Conservation (phyloP, 2,329 filamentous ascomycete genomes). For the Diaporthe vaccinii region DNA sequence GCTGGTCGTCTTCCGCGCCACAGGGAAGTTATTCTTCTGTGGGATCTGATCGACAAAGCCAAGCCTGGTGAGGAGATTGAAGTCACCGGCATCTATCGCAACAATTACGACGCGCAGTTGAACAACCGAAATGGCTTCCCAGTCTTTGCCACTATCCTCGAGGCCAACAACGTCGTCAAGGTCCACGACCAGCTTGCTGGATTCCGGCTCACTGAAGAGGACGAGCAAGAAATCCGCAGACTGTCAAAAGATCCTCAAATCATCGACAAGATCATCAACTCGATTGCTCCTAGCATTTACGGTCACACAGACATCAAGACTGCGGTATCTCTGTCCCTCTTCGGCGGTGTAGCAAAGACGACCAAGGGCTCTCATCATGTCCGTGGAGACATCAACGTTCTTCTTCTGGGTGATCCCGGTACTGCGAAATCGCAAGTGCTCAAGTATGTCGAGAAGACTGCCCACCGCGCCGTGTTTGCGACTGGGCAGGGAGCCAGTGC, state of each 20-base stretch:
- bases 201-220: conserved; percentile 94
- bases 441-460: conserved; percentile 98
- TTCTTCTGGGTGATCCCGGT: conserved; percentile 95
- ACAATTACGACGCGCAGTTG: conserved; percentile 97
- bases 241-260: conserved; percentile 92
- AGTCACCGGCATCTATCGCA: conserved; percentile 95
- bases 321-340: conserved; percentile 91
- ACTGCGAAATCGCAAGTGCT: conserved; percentile 98
- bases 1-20: conserved; percentile 94
- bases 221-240: conserved; percentile 90
- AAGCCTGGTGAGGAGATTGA: conserved; percentile 99
- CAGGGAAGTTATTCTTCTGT: conserved; percentile 93
- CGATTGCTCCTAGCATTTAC: conserved; percentile 97
- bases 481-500: conserved; percentile 97
- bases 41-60: conserved; percentile 95
- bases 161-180: conserved; percentile 98
- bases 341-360: conserved; percentile 93
- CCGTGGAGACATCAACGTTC: conserved; percentile 97
- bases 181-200: conserved; percentile 97
- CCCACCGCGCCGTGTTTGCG: conserved; percentile 95
- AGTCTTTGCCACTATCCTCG: conserved; percentile 96
- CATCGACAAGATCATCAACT: conserved; percentile 91
- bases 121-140: conserved; percentile 99
- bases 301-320: conserved; percentile 98
- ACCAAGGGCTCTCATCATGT: conserved; percentile 92